Evolutionary conservation across 441 rosid species (phyloP), one percentile per base, ranked within the genome.

Genomic region (Bocquillonia castaneifolia): DNA sequence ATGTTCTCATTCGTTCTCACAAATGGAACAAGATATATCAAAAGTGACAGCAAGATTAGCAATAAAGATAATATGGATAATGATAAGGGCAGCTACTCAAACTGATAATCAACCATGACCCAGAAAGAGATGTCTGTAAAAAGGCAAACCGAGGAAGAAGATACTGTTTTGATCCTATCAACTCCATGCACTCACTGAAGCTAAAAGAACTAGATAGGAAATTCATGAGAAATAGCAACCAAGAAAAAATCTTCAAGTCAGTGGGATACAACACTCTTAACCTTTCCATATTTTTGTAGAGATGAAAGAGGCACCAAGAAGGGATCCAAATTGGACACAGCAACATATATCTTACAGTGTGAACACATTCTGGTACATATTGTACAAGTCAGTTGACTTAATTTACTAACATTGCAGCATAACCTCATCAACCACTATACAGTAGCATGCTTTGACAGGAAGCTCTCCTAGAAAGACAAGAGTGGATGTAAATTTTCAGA

Each of bases 111-210:
- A 48, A 70, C 66, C 71, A 53, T 47, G 66, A 13, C 12, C 39
- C n/a, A 37, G 70, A 32, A 17, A 20, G 47, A 50, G 50, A 72
- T 59, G 53, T 53, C 62, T 20, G 26, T n/a, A 72, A 51, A n/a
- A n/a, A 53, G 63, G 47, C 68, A 58, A 29, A 53, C 15, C 58
- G 52, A 29, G 18, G 42, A 32, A 40, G 37, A 25, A 48, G 8
- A 71, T 28, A 61, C 67, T 55, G 68, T 47, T 32, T 45, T 51
- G 55, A 22, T 66, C 61, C 73, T 18, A 52, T 63, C 63, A 63
- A 65, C 64, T 47, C 48, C 32, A 42, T 68, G 36, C 34, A 48
- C 60, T 72, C 32, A 58, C 45, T 47, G 31, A 78, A 76, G 64
- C 66, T 45, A 74, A 62, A 63, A 26, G 28, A 36, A 54, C 7